phyloP scores from a whole-genome alignment of 1,139 yeast genomes.

The Kurtzmaniella quercitrusa region DNA sequence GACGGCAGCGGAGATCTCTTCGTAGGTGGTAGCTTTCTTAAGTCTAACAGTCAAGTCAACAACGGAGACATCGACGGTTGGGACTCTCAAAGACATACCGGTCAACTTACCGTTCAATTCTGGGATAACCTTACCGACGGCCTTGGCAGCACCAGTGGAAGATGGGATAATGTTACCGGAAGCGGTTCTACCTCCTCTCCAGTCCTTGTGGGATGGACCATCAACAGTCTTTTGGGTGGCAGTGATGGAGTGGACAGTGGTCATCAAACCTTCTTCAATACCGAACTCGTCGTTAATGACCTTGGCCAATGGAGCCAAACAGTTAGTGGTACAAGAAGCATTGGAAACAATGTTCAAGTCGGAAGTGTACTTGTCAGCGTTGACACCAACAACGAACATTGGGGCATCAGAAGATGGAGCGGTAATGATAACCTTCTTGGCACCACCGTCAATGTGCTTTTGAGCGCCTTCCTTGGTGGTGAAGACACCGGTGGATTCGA shows the following conservation, averaged over 20 bases:
- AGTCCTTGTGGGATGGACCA: constrained; percentile 91
- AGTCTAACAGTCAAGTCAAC: constrained; percentile 48
- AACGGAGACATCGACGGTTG: constrained; percentile 82
- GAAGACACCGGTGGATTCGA: constrained; percentile 89
- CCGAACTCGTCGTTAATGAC: constrained; percentile 76
- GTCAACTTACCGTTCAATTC: constrained; percentile 84
- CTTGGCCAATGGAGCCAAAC: constrained; percentile 87
- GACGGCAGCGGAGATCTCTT: constrained; percentile 67
- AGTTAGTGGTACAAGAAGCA: constrained; percentile 90
- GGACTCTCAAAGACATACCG: constrained; percentile 86
- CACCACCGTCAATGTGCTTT: constrained; percentile 80
- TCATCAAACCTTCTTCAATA: constrained; percentile 83
- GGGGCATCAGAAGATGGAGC: constrained; percentile 89
- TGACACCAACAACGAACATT: constrained; percentile 85
- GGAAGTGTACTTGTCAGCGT: constrained; percentile 66
- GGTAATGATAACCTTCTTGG: constrained; percentile 84
- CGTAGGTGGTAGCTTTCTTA: constrained; percentile 66
- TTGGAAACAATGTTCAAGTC: constrained; percentile 73
- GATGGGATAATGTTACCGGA: constrained; percentile 88
- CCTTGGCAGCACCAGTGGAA: constrained; percentile 91
- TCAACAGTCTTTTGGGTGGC: constrained; percentile 91
- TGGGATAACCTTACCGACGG: constrained; percentile 88
- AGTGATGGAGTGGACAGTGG: constrained; percentile 87
- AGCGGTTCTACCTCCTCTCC: constrained; percentile 95
- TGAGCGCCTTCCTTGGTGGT: constrained; percentile 73